These are phyloP conservation scores for Wickerhamiella nectarea DNA, from an alignment of 805 yeast species.

Conservation along the genomic window DNA sequence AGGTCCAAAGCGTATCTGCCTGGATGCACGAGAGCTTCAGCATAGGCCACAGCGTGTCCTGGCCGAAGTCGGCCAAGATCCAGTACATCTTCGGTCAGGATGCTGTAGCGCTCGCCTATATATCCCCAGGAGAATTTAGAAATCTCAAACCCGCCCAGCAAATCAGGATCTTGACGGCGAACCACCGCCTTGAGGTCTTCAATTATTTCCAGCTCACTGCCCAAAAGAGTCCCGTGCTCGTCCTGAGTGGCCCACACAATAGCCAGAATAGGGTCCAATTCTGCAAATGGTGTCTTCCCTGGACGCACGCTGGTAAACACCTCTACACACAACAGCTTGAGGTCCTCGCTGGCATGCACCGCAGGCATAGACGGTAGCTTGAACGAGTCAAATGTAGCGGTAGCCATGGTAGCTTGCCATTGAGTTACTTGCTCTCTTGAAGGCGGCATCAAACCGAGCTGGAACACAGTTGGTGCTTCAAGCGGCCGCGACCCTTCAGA, in stretches of 20 bases:
- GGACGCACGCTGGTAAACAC: constrained; percentile 45
- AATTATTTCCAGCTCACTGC: constrained; percentile 47
- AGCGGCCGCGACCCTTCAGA: neutral
- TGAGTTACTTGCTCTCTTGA: constrained; percentile 8
- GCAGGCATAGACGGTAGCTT: constrained; percentile 3
- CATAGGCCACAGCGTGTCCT: neutral
- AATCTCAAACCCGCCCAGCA: constrained; percentile 73
- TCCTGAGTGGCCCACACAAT: constrained; percentile 40
- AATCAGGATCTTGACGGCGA: constrained; percentile 67
- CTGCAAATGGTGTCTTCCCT: constrained; percentile 50
- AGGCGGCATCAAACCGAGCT: constrained; percentile 13
- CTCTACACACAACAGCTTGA: constrained; percentile 45
- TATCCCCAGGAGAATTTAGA: constrained; percentile 85
- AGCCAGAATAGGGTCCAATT: constrained; percentile 40
- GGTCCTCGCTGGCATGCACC: constrained; percentile 18
- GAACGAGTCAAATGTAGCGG: neutral
- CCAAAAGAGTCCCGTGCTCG: constrained; percentile 23
- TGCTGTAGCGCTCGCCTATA: constrained; percentile 42
- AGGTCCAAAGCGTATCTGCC: constrained; percentile 79
- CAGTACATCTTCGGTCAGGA: constrained; percentile 8
- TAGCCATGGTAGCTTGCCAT: constrained; percentile 10
- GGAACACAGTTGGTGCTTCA: neutral
- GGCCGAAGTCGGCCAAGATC: constrained; percentile 14
- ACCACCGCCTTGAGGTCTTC: constrained; percentile 42
- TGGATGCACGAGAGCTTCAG: constrained; percentile 34